These are phyloP conservation scores for Royoungia palumana DNA, from an alignment of 768 basidiomycete genomes.

Conservation along the genomic window DNA sequence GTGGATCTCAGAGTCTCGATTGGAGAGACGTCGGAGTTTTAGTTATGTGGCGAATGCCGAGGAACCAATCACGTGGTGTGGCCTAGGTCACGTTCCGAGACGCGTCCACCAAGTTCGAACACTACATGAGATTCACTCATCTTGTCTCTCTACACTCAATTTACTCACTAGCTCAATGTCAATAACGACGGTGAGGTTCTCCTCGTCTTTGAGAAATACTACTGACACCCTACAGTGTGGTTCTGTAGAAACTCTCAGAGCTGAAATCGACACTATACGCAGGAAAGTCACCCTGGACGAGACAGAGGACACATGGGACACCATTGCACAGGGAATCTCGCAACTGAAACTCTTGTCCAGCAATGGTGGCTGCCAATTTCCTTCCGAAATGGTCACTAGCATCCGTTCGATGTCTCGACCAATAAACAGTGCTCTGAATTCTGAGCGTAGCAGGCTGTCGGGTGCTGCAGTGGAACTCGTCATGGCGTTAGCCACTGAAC, in stretches of 20 bases:
- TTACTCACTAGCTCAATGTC: slow-evolving; percentile 19
- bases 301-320: slow-evolving; percentile 80
- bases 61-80: slow-evolving; percentile 24
- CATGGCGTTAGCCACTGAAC: slow-evolving; percentile 45
- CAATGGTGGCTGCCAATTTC: slow-evolving; percentile 50
- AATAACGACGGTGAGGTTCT: slow-evolving; percentile 25
- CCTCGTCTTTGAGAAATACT: not conserved
- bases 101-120: slow-evolving; percentile 16
- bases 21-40: slow-evolving; percentile 24
- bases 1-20: not conserved
- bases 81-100: slow-evolving; percentile 18
- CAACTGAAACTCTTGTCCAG: slow-evolving; percentile 47
- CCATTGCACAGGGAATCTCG: slow-evolving; percentile 49
- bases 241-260: slow-evolving; percentile 29
- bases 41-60: slow-evolving; percentile 23
- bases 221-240: slow-evolving; percentile 28
- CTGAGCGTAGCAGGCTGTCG: slow-evolving; percentile 73
- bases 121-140: slow-evolving; percentile 15
- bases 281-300: slow-evolving; percentile 48
- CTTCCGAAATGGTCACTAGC: slow-evolving; percentile 46
- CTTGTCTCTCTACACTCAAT: not conserved
- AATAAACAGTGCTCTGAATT: slow-evolving; percentile 57
- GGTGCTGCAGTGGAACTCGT: slow-evolving; percentile 64
- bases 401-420: slow-evolving; percentile 53
- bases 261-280: slow-evolving; percentile 43